Evolutionary conservation across 129 eudicot genomes (phyloP), one percentile per base, ranked within the genome.

Genomic region (Gnaphalium uliginosum): DNA sequence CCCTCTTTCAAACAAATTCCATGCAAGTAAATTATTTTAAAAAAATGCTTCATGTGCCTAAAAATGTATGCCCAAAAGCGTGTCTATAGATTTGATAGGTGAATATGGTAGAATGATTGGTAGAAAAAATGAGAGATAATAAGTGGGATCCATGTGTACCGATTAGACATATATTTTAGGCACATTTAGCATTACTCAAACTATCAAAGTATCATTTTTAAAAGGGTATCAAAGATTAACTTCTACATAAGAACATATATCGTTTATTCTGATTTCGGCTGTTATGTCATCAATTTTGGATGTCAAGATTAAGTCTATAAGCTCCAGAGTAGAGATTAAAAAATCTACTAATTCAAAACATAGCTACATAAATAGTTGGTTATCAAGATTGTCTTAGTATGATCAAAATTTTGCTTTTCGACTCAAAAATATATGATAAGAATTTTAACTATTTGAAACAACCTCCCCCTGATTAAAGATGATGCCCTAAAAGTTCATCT

Each of bases 391-490:
- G 8, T 41, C 70, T 61, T 65, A 46, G 46, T 26, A 15, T 27
- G 22, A n/a, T 10, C 39, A 74, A 43, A 41, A 43, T 25, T 25
- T 63, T 3, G 5, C 53, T 46, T 46, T 46, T 46, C 18, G 4
- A 46, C 53, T 46, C 53, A 46, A 46, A 8, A 13, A 2, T 13
- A 46, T 46, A 14, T 46, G 9, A 46, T 14, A 46, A 11, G 18
- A 46, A 46, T 46, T 13, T 2, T 18, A 76, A 32, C 41, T 66
- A 7, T 75, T 64, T 43, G 72, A 75, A 48, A 26, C 72, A 48
- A 6, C 35, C 64, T 30, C 51, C 23, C 17, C 17, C 67, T 8
- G 7, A 72, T 33, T 57, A 33, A 32, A 18, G 56, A 72, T 33
- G 32, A 54, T 33, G 57, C 50, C 25, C 19, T 37, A 54, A 24